Percentiles rank a stretch among this genome's conserved stretches.
Evolutionary conservation across 371 early-diverging fungal species (phyloP).

Genomic region (Rhizomucor pusillus): DNA sequence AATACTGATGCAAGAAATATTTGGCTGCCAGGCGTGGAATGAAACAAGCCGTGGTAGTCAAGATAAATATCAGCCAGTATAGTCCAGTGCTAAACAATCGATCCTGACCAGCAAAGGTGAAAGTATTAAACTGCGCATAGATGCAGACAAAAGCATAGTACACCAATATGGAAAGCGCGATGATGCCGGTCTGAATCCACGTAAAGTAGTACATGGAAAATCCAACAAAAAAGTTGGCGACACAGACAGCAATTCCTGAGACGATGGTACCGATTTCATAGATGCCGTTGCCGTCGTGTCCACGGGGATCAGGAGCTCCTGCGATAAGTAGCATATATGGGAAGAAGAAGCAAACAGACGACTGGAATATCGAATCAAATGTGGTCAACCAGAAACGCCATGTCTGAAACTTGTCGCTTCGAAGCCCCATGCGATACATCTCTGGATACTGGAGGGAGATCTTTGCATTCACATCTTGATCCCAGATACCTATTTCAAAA

Average conservation of each 20-base stretch:
- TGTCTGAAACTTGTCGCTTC: constrained; percentile 76
- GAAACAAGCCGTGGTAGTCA: constrained; percentile 47
- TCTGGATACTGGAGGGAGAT: constrained; percentile 79
- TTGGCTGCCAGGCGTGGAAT: constrained; percentile 48
- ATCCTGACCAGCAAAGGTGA: constrained; percentile 41
- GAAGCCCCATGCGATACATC: constrained; percentile 84
- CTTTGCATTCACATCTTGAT: constrained; percentile 82
- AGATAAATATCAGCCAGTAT: constrained; percentile 49
- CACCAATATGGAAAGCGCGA: constrained; percentile 49
- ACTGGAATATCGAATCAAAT: constrained; percentile 86
- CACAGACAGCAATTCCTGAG: constrained; percentile 70
- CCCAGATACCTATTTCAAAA: constrained; percentile 70
- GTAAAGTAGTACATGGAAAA: constrained; percentile 77
- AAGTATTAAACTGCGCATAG: constrained; percentile 44
- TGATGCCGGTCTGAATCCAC: constrained; percentile 64
- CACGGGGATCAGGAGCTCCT: constrained; percentile 46
- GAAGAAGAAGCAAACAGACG: constrained; percentile 78
- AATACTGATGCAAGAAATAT: constrained; percentile 45
- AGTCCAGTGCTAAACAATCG: constrained; percentile 43
- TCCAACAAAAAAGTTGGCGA: constrained; percentile 79
- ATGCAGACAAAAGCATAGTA: constrained; percentile 50
- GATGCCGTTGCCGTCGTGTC: constrained; percentile 59
- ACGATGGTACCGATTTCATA: constrained; percentile 78
- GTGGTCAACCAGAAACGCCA: constrained; percentile 84
- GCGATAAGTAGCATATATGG: constrained; percentile 53